Base-by-base conservation (phyloP, 2,329 filamentous ascomycete species). In the Beauveria scarabaeidicola region DNA sequence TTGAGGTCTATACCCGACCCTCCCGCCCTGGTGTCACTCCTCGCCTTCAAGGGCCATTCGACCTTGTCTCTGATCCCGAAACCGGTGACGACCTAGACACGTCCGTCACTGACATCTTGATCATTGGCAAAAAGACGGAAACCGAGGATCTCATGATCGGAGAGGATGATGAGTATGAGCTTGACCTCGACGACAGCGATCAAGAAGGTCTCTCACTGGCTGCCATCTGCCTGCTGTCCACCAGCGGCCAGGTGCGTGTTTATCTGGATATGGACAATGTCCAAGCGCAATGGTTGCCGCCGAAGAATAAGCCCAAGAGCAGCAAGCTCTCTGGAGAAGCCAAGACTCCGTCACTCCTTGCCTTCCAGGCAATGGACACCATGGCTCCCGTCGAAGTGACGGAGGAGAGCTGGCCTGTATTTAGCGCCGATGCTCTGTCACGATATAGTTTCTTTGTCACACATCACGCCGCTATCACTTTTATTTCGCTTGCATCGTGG, bases 231-330 rank as follows among this genome's bases (percentile, higher is more conserved):
- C 70, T 87, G 9, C 73, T 87, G 1, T 83, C 83, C 1, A 81
- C 79, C 3, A 85, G 81, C 64, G 84, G 84, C 3, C 82, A 82
- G 66, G 74, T 86, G 59, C 78, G 82, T 47, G 74, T 87, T 41
- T 86, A 83, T 64, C 74, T 87, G 13, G 84, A 87, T 64, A 65
- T 84, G 2, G 79, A 85, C 10, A 83, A 83, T 1, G 77, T 86
- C 17, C 80, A 87, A 67, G 84, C 84, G n/a, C 81, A 86, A 67
- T 87, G 84, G 84, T 72, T 87, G 21, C 82, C 82, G 1, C 81
- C 82, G 7, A 81, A 78, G 60, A 76, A 74, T 65, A 84, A 79
- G 65, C 76, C 75, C 1, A 81, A 74, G 65, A 62, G 74, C 41
- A 70, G 72, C n/a, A 72, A 74, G 11, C 68, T 77, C 11, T 63